Evolutionary conservation across 306 rosid genomes (phyloP), one percentile per base, ranked within the genome.

Genomic region (Cucumis cinereus): DNA sequence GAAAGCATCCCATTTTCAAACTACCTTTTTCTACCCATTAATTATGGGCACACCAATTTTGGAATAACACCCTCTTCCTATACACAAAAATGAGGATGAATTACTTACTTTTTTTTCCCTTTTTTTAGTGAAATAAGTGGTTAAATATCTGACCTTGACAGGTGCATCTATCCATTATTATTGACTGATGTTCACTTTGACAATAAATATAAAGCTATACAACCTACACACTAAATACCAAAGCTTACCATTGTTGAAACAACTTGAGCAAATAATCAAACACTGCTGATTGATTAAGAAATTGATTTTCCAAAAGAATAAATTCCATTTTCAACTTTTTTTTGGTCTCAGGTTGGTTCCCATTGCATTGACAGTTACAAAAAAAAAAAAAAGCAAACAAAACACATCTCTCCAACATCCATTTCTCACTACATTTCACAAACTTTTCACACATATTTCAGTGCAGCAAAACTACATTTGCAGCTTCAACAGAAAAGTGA

Each of bases 291-390:
- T n/a, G n/a, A n/a, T n/a, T n/a, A n/a, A n/a, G n/a, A n/a, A n/a
- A n/a, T n/a, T 77, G 71, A 53, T 70, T 69, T 69, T 62, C 50
- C 60, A 62, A 70, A 83, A 79, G 74, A 67, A 67, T 67, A 67
- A 67, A 67, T 40, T 19, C 30, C 49, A 38, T 67, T 67, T 41
- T 54, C 55, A 69, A 23, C 56, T 45, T 67, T n/a, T n/a, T n/a
- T 45, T 45, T 23, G 56, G 57, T 43, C 75, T 69, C 7, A 69
- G 56, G 57, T 49, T 69, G 87, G 86, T 89, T 84, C 91, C 92
- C 83, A 85, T 74, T 72, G 80, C 89, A 81, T 85, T 87, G 88
- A 85, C 74, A 77, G 80, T 66, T 72, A 36, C 73, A 75, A 79
- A 76, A 33, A 12, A 35, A 63, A 73, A 76, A n/a, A 71, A 2